These are phyloP conservation scores for Cladosporium sp. DNA, from an alignment of 2,329 filamentous ascomycete genomes.

Conservation along the genomic window DNA sequence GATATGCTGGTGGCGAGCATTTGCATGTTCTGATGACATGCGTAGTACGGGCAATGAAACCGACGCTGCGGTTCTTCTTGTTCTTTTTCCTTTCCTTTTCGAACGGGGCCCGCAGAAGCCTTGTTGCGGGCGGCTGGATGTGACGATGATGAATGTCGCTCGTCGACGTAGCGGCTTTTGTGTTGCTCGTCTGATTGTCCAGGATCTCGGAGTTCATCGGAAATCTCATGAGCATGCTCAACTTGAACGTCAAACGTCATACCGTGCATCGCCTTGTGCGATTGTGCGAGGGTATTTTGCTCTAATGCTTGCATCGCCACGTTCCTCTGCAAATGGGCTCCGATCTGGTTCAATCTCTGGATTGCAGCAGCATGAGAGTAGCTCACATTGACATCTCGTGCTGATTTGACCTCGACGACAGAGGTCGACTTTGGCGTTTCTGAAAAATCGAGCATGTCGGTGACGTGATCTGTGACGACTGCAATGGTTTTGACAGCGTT, in stretches of 20 bases:
- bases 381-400: background rate
- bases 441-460: background rate
- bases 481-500: background rate
- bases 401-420: background rate
- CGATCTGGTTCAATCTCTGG: background rate
- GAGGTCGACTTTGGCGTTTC: background rate
- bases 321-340: background rate
- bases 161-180: background rate
- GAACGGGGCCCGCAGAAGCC: background rate
- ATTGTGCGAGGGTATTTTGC: background rate
- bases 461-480: background rate
- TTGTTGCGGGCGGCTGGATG: background rate
- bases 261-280: background rate
- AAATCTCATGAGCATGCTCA: background rate
- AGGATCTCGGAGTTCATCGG: background rate
- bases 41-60: constrained; percentile 8
- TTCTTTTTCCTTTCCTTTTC: background rate
- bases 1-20: background rate
- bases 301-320: background rate
- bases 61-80: background rate
- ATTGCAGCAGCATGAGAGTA: background rate
- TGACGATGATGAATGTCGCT: background rate
- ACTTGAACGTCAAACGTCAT: background rate
- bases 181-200: background rate
- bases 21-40: background rate